These are phyloP conservation scores for Parastagonospora avenae DNA, from an alignment of 2,329 filamentous ascomycete genomes.

Conservation along the genomic window DNA sequence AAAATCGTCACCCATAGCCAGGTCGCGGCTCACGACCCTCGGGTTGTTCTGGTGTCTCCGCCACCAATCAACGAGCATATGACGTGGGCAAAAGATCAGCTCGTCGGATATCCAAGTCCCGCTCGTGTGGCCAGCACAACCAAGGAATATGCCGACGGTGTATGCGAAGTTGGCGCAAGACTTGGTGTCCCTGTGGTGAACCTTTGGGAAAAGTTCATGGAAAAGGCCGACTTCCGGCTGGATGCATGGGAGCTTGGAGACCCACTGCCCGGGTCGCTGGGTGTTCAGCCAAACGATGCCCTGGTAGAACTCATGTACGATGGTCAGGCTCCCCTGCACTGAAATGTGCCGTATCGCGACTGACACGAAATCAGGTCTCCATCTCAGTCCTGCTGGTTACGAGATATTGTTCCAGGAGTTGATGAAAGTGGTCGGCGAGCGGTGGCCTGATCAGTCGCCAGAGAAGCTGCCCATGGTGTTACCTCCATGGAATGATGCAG, in stretches of 20 bases:
- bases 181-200: slow-evolving; percentile 70
- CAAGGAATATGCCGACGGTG: slow-evolving; percentile 69
- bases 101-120: slow-evolving; percentile 42
- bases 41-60: slow-evolving; percentile 78
- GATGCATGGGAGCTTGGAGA: slow-evolving; percentile 48
- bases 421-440: slow-evolving; percentile 55
- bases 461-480: slow-evolving; percentile 58
- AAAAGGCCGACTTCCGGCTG: slow-evolving; percentile 59
- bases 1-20: slow-evolving; percentile 74
- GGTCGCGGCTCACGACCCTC: slow-evolving; percentile 71
- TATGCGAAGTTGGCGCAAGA: slow-evolving; percentile 64
- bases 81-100: slow-evolving; percentile 55
- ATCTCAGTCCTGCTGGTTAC: slow-evolving; percentile 64
- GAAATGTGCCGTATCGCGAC: neutral
- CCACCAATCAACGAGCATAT: slow-evolving; percentile 82
- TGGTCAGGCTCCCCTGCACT: slow-evolving; percentile 49
- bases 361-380: slow-evolving; percentile 53
- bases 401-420: slow-evolving; percentile 60
- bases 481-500: slow-evolving; percentile 58
- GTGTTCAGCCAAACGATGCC: slow-evolving; percentile 62
- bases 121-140: slow-evolving; percentile 64
- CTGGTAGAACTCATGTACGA: slow-evolving; percentile 60
- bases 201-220: slow-evolving; percentile 79
- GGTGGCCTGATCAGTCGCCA: slow-evolving; percentile 62
- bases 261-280: slow-evolving; percentile 60